Base-by-base conservation (phyloP, 345 rosid species). In the Passiflora organensis region DNA sequence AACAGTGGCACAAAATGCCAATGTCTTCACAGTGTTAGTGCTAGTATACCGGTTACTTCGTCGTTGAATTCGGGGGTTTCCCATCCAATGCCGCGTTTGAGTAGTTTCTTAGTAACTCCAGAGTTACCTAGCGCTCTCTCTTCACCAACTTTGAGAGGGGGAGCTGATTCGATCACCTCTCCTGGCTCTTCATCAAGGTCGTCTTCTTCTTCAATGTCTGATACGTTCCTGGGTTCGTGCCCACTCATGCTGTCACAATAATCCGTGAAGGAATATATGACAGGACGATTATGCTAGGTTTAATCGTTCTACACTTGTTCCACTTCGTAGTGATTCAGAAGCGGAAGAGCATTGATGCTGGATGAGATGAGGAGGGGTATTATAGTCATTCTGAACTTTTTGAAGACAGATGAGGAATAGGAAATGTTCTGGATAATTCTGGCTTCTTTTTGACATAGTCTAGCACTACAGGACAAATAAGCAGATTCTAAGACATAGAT, bases 161-260 rank as follows among this genome's bases (percentile, higher is more conserved):
- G 85, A 54, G 83, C 80, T 20, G 89, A 82, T 59, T 82, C 81
- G 56, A 83, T 70, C 58, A 60, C 89, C 64, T 80, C 85, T 43
- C 85, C 82, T 0, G 82, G 80, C 59, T 84, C 87, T 60, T 85
- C 91, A 14, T 79, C 86, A 52, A 77, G 63, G 60, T 66, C 81
- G 16, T 72, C 78, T 6, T 66, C 77, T 25, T 55, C 79, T 20
- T 56, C 68, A 19, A 50, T 55, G 47, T 48, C 66, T 19, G 81
- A 62, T 44, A 68, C 23, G 69, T 47, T 38, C 49, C 52, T 55
- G 68, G 20, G 69, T 47, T 38, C 49, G 55, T 55, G 56, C 51
- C 65, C 54, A 56, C 63, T 55, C 53, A 70, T 19, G 23, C 10
- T 45, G 15, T 53, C 76, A 67, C 2, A 9, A 37, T 37, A 9